Base-by-base conservation (phyloP, 148 eudicot species). In the Spergularia marina region DNA sequence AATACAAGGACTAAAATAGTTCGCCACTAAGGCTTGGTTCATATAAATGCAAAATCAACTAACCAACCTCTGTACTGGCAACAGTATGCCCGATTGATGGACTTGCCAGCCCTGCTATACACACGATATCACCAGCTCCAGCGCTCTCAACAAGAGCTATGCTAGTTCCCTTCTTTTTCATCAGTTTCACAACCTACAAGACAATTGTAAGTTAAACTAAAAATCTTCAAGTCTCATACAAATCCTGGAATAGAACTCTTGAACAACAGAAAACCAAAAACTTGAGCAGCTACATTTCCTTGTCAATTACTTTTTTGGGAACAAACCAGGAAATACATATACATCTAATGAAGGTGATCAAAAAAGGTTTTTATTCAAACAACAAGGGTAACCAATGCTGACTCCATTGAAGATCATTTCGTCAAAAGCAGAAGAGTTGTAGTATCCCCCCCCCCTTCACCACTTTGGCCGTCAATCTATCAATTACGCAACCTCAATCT, bases 61-160 rank as follows among this genome's bases (percentile, higher is more conserved):
- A 34, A 72, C 71, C 64, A 55, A 95, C 99, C 97, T 91, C 92
- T 11, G 85, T 85, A 78, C 65, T 92, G 51, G 99, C 89, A 61
- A 95, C 84, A 63, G 99, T 95, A 79, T 95, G 99, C 60, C 99
- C 99, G 72, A 95, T 95, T 55, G 98, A 83, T 61, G 99, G 97
- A 79, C 74, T 86, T 58, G 86, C 75, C 84, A 95, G 78, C 78
- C 99, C 99, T 75, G 99, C 96, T 90, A 95, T 88, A 76, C 94
- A 92, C 40, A 95, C 83, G 63, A 95, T 92, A 83, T 95, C 99
- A 77, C 99, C 97, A 81, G 99, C 99, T 81, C 96, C 99, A 53
- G 99, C 99, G 74, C 83, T 81, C 49, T 92, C 97, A 81, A 95
- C 82, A 36, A 86, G 68, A 82, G 76, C 86, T 66, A 82, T 71